These are phyloP conservation scores for Hylodesmum podocarpum DNA, from an alignment of 306 rosid species.

Conservation along the genomic window DNA sequence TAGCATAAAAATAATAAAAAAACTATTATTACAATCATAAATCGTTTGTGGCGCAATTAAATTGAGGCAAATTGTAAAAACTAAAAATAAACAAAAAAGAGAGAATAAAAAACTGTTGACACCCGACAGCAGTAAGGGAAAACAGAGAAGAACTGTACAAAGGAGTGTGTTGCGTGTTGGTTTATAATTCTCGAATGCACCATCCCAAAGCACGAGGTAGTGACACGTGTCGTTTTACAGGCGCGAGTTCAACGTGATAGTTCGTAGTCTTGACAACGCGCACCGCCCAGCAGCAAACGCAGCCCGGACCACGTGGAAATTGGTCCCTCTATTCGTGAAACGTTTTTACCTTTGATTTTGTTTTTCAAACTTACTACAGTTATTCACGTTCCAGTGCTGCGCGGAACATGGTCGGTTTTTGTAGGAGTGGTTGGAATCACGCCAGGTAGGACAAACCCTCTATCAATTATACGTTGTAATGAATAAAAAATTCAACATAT, in stretches of 20 bases:
- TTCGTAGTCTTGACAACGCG: background rate
- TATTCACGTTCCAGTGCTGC: conserved; percentile 30
- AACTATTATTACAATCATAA: background rate
- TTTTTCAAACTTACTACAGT: background rate
- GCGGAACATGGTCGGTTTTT: conserved; percentile 45
- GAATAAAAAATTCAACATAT: conserved; percentile 24
- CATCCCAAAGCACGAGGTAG: background rate
- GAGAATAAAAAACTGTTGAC: background rate
- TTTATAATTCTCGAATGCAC: background rate
- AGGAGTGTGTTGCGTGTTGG: conserved; percentile 21
- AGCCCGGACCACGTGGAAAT: background rate
- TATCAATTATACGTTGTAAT: no score
- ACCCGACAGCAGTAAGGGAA: background rate
- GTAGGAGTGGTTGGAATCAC: conserved; percentile 12
- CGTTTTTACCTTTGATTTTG: background rate
- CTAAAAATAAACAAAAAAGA: background rate
- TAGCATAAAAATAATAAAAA: background rate
- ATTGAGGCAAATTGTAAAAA: background rate
- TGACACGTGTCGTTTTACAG: conserved; percentile 11
- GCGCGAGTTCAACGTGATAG: conserved; percentile 31
- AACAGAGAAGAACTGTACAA: background rate
- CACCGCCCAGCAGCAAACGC: conserved; percentile 31
- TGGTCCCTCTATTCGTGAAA: background rate
- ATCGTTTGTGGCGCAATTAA: background rate
- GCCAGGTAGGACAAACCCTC: conserved; percentile 29